Evolutionary conservation across 164 flowering plant genomes (phyloP), one percentile per base, ranked within the genome.

Genomic region (Vitis rotundifolia): DNA sequence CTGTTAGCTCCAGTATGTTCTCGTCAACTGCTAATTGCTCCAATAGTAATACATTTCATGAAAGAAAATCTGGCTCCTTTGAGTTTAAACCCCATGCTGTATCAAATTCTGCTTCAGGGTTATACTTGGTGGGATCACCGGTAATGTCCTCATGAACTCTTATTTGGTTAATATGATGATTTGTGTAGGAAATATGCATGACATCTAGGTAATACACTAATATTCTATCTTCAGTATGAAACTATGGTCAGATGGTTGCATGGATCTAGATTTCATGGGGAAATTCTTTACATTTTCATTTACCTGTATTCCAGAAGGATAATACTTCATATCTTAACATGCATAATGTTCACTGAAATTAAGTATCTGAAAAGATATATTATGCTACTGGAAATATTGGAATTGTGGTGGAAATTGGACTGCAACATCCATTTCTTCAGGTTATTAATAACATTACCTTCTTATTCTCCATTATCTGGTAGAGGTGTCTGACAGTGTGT

Each of bases 41-140:
- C 31, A 72, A 67, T 63, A 37, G 44, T 37, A 37, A 37, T 37
- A 26, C 70, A 37, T 61, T 16, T 71, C 77, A 73, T 76, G 85
- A 79, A 61, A 70, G 73, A 71, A 70, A 71, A 53, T 68, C 79
- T 11, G n/a, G 44, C 57, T 56, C 71, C 78, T 94, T 91, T 83
- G 98, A 88, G 83, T 91, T 89, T 69, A 86, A 85, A 75, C 89
- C 89, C 29, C 82, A 76, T 52, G 8, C 69, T 71, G 72, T 63
- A 53, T 68, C 84, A 66, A 71, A 73, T 71, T 67, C 73, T 53
- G 66, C 56, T 51, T 64, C 81, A 16, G 81, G 73, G 52, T 61
- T 77, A 31, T 73, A 84, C 26, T 66, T 82, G 15, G 44, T 75
- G 50, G 77, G 74, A 58, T 63, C 75, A 72, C 29, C 75, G 95